These are phyloP conservation scores for Podila clonocystis DNA, from an alignment of 192 early-diverging fungal species.

Conservation along the genomic window DNA sequence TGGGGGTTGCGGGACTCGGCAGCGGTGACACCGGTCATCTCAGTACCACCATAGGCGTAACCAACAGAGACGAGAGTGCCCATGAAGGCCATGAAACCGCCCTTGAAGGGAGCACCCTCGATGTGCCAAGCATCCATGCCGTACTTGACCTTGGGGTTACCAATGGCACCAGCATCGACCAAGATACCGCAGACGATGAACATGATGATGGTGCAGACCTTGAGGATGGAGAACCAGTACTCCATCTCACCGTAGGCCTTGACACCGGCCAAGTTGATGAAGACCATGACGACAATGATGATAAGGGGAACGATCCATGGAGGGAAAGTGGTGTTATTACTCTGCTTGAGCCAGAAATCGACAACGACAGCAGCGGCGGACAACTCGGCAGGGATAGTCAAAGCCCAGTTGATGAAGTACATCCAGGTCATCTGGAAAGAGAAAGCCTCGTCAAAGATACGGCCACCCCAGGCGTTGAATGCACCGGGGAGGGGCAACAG, in stretches of 20 bases:
- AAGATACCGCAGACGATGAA: conserved; percentile 86
- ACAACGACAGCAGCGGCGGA: conserved; percentile 81
- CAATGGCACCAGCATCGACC: conserved; percentile 74
- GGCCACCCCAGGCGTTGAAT: conserved; percentile 80
- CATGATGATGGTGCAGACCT: conserved; percentile 78
- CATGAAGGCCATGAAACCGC: conserved; percentile 68
- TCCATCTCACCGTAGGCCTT: conserved; percentile 82
- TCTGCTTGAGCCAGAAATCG: conserved; percentile 59
- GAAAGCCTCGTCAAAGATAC: conserved; percentile 82
- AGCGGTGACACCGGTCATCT: conserved; percentile 89
- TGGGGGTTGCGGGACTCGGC: conserved; percentile 83
- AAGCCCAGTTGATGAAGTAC: conserved; percentile 67
- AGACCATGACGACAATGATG: conserved; percentile 68
- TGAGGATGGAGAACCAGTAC: conserved; percentile 73
- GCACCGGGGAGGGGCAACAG: conserved; percentile 83
- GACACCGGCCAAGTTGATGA: conserved; percentile 72
- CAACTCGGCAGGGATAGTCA: conserved; percentile 75
- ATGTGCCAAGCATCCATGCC: conserved; percentile 70
- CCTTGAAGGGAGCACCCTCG: conserved; percentile 72
- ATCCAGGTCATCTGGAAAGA: conserved; percentile 78
- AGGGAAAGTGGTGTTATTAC: conserved; percentile 19
- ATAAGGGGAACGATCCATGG: conserved; percentile 39
- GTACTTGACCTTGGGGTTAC: conserved; percentile 61
- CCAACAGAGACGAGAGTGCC: conserved; percentile 76
- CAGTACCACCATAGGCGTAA: conserved; percentile 88